These are phyloP conservation scores for Silene vulgaris DNA, from an alignment of 179 eudicot genomes.

Conservation along the genomic window DNA sequence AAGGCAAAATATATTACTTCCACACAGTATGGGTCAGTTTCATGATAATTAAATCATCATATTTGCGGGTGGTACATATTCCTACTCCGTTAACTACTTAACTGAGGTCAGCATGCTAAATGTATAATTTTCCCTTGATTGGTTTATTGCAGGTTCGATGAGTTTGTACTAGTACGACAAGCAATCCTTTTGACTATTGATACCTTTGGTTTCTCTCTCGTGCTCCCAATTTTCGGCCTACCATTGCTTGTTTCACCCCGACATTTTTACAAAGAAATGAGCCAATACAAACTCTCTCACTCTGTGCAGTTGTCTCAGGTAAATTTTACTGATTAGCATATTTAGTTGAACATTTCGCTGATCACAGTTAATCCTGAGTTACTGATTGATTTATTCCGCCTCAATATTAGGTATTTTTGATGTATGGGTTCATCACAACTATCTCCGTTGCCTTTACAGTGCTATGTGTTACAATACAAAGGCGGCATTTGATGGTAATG, in stretches of 20 bases:
- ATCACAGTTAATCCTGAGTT: not conserved
- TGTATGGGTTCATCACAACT: slow-evolving; percentile 65
- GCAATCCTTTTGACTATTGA: slow-evolving; percentile 77
- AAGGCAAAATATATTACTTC: not conserved
- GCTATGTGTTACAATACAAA: slow-evolving; percentile 74
- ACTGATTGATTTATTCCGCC: slow-evolving; percentile 9
- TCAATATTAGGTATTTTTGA: slow-evolving; percentile 56
- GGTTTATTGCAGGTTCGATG: slow-evolving; percentile 67
- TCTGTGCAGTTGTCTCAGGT: slow-evolving; percentile 65
- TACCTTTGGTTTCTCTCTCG: slow-evolving; percentile 85
- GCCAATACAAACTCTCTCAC: slow-evolving; percentile 34
- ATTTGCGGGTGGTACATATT: not conserved
- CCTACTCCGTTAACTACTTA: not conserved
- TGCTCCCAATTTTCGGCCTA: slow-evolving; percentile 74
- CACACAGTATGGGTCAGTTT: not conserved
- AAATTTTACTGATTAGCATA: slow-evolving; percentile 17
- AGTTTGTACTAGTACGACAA: slow-evolving; percentile 74
- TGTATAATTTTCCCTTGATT: slow-evolving; percentile 9
- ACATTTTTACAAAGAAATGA: slow-evolving; percentile 20
- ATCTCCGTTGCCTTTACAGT: slow-evolving; percentile 51
- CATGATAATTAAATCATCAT: not conserved
- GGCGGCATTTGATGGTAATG: slow-evolving; percentile 92
- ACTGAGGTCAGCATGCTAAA: not conserved
- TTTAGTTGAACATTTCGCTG: not conserved
- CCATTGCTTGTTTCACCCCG: slow-evolving; percentile 58